Percentiles rank a stretch among this genome's conserved stretches.
Evolutionary conservation across 306 rosid genomes (phyloP).

Genomic region (Leucaena leucocephala): DNA sequence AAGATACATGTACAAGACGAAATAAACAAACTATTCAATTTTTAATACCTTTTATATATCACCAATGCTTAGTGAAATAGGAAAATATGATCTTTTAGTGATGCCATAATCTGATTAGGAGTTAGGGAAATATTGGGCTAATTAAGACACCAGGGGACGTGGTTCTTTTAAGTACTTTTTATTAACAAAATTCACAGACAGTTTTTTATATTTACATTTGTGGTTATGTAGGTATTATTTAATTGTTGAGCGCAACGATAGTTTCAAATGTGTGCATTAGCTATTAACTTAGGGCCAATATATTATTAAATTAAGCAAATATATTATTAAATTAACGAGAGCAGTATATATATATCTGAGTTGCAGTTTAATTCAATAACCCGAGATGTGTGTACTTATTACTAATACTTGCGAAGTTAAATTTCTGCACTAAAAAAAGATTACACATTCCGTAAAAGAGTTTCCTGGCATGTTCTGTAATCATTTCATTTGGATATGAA

Average conservation of each 20-base stretch:
- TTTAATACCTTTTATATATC: too few species aligned
- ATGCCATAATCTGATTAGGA: not conserved
- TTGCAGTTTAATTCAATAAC: not conserved
- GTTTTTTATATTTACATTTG: not conserved
- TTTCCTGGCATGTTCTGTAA: constrained; percentile 39
- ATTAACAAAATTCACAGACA: not conserved
- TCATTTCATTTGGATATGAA: constrained; percentile 48
- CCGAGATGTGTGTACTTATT: too few species aligned
- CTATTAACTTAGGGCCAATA: not conserved
- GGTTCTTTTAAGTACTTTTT: not conserved
- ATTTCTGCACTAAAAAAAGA: not conserved
- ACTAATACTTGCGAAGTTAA: not conserved
- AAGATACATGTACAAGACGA: not conserved
- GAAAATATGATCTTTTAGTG: not conserved
- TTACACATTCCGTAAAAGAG: constrained; percentile 46
- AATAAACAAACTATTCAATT: too few species aligned
- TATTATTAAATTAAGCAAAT: not conserved
- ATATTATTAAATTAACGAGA: constrained; percentile 7
- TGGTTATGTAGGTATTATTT: not conserved
- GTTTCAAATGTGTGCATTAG: constrained; percentile 34
- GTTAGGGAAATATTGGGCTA: not conserved
- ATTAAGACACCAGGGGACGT: not conserved
- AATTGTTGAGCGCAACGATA: constrained; percentile 38
- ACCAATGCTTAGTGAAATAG: too few species aligned
- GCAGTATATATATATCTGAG: not conserved